These are phyloP conservation scores for Poa pratensis DNA, from an alignment of 176 grass and related monocot genomes.

Conservation along the genomic window DNA sequence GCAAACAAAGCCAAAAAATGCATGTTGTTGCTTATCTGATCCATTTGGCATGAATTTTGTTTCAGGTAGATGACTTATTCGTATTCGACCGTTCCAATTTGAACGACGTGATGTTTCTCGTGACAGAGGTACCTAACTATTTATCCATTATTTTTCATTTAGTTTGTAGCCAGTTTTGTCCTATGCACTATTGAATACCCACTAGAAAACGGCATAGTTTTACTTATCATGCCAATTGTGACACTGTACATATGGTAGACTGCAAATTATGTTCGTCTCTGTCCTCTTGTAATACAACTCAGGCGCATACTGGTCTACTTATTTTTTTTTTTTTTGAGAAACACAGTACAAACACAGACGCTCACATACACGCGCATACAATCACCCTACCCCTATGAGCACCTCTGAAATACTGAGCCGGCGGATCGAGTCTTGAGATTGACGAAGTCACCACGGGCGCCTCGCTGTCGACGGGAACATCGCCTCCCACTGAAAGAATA, in stretches of 20 bases:
- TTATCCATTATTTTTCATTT: not conserved
- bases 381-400: too few species aligned
- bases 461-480: too few species aligned
- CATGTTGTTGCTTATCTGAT: not conserved
- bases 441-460: too few species aligned
- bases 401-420: too few species aligned
- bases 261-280: not conserved
- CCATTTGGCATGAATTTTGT: not conserved
- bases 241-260: not conserved
- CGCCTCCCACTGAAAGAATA: too few species aligned
- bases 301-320: not conserved
- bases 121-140: not conserved
- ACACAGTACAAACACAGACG: too few species aligned
- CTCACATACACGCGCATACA: too few species aligned
- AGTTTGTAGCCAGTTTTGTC: not conserved
- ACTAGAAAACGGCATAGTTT: not conserved
- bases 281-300: not conserved
- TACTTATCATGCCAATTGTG: not conserved
- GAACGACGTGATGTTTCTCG: not conserved
- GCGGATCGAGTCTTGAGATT: too few species aligned
- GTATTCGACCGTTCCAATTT: not conserved
- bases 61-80: not conserved
- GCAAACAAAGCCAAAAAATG: not conserved
- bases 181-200: not conserved
- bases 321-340: too few species aligned